These are phyloP conservation scores for Avicennia marina DNA, from an alignment of 257 asterid genomes.

Conservation along the genomic window DNA sequence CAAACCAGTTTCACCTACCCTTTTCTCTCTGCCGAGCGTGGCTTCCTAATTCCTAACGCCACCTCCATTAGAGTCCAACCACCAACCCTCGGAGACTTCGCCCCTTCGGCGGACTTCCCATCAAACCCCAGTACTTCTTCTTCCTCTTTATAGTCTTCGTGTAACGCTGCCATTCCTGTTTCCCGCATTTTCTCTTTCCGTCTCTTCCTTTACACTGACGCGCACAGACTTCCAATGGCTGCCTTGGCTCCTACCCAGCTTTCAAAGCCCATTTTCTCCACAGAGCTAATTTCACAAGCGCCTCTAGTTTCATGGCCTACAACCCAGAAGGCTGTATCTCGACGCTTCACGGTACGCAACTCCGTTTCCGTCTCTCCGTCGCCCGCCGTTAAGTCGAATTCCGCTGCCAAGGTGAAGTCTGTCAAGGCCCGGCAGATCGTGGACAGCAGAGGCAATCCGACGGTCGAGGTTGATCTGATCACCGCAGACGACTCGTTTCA, in stretches of 20 bases:
- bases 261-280: neutral
- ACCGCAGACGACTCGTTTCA: conserved; percentile 66
- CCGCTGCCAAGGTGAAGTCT: conserved; percentile 46
- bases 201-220: neutral
- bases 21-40: too few relatives aligned
- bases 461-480: conserved; percentile 93
- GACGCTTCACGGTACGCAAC: conserved; percentile 43
- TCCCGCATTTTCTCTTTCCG: neutral
- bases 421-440: conserved; percentile 94
- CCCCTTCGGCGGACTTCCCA: neutral
- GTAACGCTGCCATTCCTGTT: too few relatives aligned
- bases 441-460: conserved; percentile 98
- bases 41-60: too few relatives aligned
- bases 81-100: neutral
- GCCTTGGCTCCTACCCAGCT: neutral
- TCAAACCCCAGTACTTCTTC: neutral
- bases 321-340: conserved; percentile 29
- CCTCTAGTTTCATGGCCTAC: conserved; percentile 37
- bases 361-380: conserved; percentile 54
- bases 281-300: conserved; percentile 1
- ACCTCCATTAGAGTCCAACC: too few relatives aligned
- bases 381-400: conserved; percentile 23
- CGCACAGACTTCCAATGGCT: neutral
- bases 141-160: neutral
- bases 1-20: too few relatives aligned